Evolutionary conservation across 2,329 filamentous ascomycete species (phyloP).

Genomic region (Epichloe typhina): DNA sequence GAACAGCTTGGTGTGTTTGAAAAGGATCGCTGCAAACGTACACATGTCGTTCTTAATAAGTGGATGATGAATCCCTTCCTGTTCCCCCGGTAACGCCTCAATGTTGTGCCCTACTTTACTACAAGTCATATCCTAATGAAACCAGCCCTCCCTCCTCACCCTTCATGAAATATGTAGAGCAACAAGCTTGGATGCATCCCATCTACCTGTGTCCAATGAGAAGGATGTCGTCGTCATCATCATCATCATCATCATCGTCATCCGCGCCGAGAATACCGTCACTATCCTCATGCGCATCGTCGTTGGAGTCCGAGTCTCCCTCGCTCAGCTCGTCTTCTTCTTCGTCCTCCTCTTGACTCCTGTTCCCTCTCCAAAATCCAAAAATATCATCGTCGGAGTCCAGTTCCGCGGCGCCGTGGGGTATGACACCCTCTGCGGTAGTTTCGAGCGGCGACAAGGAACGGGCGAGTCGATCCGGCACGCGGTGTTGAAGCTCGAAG

Average conservation of each 20-base stretch:
- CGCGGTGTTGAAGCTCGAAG: conserved; percentile 17
- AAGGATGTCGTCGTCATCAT: conserved; percentile 37
- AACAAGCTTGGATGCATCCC: background rate
- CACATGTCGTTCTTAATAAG: background rate
- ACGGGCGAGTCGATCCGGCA: conserved; percentile 29
- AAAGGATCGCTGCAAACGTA: background rate
- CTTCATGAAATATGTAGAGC: background rate
- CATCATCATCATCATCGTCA: conserved; percentile 29
- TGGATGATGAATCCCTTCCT: background rate
- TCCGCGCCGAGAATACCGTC: conserved; percentile 29
- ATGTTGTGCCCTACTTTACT: background rate
- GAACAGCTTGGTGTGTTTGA: background rate
- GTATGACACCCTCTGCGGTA: conserved; percentile 14
- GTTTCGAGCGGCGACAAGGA: conserved; percentile 29
- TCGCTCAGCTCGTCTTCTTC: conserved; percentile 28
- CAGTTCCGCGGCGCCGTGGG: conserved; percentile 20
- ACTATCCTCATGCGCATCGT: conserved; percentile 28
- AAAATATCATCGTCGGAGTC: conserved; percentile 44
- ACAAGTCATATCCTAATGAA: background rate
- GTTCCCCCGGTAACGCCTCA: background rate
- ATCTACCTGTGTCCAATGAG: conserved; percentile 35
- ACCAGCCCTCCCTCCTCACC: background rate
- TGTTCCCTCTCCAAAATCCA: conserved; percentile 39
- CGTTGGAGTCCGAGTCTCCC: conserved; percentile 35
- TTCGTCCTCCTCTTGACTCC: conserved; percentile 25